These are phyloP conservation scores for Haematococcus sp. DNA, from an alignment of 139 green algal species.

Conservation along the genomic window DNA sequence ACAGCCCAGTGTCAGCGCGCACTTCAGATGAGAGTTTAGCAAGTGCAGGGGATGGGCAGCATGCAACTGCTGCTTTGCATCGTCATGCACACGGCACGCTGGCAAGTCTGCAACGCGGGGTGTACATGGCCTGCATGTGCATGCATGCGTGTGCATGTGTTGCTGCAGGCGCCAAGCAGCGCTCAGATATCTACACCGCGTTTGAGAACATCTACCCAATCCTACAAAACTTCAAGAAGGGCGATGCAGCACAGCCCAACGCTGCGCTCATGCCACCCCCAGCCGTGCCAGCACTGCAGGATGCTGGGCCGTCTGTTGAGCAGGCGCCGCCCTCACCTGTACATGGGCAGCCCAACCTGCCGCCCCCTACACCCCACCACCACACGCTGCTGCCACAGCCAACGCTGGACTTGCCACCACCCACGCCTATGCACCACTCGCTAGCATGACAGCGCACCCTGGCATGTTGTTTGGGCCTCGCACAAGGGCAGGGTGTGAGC, in stretches of 20 bases:
- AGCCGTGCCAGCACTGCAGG: background rate
- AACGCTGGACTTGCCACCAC: constrained; percentile 19
- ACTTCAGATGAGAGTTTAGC: too few relatives aligned
- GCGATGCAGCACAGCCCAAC: constrained; percentile 39
- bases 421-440: constrained; percentile 22
- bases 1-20: too few relatives aligned
- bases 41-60: background rate
- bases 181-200: constrained; percentile 96
- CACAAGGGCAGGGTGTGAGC: too few relatives aligned
- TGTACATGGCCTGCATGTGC: too few relatives aligned
- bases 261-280: constrained; percentile 10
- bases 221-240: constrained; percentile 88
- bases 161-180: constrained; percentile 74
- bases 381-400: background rate
- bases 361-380: constrained; percentile 14
- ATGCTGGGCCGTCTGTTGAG: background rate
- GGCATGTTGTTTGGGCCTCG: too few relatives aligned
- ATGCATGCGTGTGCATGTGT: background rate
- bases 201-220: constrained; percentile 99
- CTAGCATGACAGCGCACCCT: too few relatives aligned
- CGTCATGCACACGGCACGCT: too few relatives aligned
- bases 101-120: too few relatives aligned
- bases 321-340: background rate
- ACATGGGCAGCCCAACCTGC: constrained; percentile 3
- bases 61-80: too few relatives aligned